phyloP scores from a whole-genome alignment of 148 eudicot genomes.

The Vaccinium darrowii region DNA sequence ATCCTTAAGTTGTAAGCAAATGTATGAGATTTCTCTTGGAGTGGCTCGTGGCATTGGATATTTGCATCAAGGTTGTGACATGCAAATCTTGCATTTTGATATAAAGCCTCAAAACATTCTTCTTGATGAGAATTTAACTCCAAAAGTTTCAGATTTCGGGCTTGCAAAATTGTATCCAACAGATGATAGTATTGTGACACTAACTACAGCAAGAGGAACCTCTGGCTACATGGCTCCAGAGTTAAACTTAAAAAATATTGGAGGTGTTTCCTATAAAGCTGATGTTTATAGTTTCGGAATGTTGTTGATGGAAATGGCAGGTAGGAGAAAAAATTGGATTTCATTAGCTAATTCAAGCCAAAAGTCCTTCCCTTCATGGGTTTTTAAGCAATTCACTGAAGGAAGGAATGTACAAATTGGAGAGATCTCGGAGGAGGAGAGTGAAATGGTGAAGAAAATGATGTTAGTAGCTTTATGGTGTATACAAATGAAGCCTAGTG shows the following conservation, averaged over 20 bases:
- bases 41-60: no score
- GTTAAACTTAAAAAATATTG: no score
- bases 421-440: neutral
- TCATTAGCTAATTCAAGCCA: neutral
- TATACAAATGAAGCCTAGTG: neutral
- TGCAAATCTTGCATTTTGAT: no score
- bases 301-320: constrained; percentile 11
- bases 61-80: no score
- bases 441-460: neutral
- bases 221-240: no score
- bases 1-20: no score
- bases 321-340: neutral
- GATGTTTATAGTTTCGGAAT: constrained; percentile 11
- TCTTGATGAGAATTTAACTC: constrained; percentile 1
- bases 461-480: constrained; percentile 7
- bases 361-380: constrained; percentile 8
- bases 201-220: constrained; percentile 10
- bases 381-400: neutral
- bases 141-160: constrained; percentile 28
- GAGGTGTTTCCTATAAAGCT: no score
- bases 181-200: constrained; percentile 15
- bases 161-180: constrained; percentile 16
- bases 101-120: no score
- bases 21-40: no score
- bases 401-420: neutral